Evolutionary conservation across 2,329 filamentous ascomycete genomes (phyloP).

Genomic region (Stemphylium lycopersici): DNA sequence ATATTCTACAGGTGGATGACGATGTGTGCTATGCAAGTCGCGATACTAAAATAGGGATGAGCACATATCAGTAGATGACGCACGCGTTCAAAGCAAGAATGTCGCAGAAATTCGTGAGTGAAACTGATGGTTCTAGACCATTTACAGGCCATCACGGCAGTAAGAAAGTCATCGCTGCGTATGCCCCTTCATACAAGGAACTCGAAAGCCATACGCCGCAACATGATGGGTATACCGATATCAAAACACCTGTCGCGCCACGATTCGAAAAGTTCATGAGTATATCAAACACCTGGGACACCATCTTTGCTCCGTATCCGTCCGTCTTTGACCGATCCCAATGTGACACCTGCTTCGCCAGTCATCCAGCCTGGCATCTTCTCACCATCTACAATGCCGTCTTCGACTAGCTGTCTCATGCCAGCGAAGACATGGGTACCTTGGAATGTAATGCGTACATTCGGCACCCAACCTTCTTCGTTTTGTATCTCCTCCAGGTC

Average conservation of each 20-base stretch:
- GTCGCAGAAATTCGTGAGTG: too few relatives aligned
- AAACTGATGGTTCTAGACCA: too few relatives aligned
- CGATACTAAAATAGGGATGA: too few relatives aligned
- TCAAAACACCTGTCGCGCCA: constrained; percentile 24
- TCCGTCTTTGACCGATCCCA: constrained; percentile 71
- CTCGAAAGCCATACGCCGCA: constrained; percentile 25
- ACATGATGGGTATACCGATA: constrained; percentile 33
- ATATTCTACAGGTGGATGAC: too few relatives aligned
- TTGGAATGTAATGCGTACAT: constrained; percentile 70
- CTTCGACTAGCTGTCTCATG: constrained; percentile 76
- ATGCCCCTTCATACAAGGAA: not conserved
- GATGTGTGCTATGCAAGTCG: too few relatives aligned
- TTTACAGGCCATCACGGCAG: not conserved
- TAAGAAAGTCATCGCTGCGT: not conserved
- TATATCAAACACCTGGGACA: constrained; percentile 30
- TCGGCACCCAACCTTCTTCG: constrained; percentile 59
- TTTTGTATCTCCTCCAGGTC: constrained; percentile 36
- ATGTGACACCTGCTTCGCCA: constrained; percentile 80
- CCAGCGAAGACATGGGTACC: constrained; percentile 83
- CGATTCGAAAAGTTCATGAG: not conserved
- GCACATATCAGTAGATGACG: too few relatives aligned
- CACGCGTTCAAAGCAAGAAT: too few relatives aligned
- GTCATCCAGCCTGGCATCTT: constrained; percentile 91
- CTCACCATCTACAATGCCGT: constrained; percentile 75
- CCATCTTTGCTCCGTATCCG: constrained; percentile 56